These are phyloP conservation scores for Talaromyces sp. DNA, from an alignment of 2,329 filamentous ascomycete genomes.

Conservation along the genomic window DNA sequence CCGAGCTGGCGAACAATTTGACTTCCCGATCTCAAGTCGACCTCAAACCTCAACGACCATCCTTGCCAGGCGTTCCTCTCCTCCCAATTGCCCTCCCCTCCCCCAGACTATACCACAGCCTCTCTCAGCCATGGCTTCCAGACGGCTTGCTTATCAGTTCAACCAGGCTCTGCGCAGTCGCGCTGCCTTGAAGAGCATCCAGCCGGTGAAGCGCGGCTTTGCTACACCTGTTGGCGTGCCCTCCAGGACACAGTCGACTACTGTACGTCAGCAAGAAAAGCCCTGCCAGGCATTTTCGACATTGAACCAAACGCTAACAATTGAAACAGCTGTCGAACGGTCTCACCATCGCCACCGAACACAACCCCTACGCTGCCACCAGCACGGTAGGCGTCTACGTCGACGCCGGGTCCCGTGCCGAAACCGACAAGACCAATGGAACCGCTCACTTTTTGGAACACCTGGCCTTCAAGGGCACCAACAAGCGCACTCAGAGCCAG, in stretches of 20 bases:
- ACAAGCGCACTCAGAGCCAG: slow-evolving; percentile 92
- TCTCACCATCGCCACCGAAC: slow-evolving; percentile 86
- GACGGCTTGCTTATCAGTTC: slow-evolving; percentile 94
- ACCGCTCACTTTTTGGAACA: slow-evolving; percentile 99
- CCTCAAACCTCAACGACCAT: slow-evolving; percentile 28
- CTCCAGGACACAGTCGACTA: slow-evolving; percentile 90
- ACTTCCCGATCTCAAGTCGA: slow-evolving; percentile 41
- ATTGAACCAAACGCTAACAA: slow-evolving; percentile 1
- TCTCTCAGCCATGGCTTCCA: slow-evolving; percentile 73
- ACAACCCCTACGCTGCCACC: slow-evolving; percentile 97
- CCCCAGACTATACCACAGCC: slow-evolving; percentile 30
- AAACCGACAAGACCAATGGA: slow-evolving; percentile 98
- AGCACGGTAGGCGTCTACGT: slow-evolving; percentile 99
- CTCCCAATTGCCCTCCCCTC: slow-evolving; percentile 42
- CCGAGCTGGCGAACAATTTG: slow-evolving; percentile 40
- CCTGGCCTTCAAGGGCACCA: slow-evolving; percentile 98
- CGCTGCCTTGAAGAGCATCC: slow-evolving; percentile 73
- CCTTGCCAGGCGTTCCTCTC: slow-evolving; percentile 41
- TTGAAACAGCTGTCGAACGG: slow-evolving; percentile 23
- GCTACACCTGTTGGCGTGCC: slow-evolving; percentile 72
- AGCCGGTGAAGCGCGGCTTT: slow-evolving; percentile 77
- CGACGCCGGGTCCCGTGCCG: slow-evolving; percentile 94
- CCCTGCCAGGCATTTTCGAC: neutral
- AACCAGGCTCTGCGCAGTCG: slow-evolving; percentile 84
- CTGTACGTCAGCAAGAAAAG: slow-evolving; percentile 51